Evolutionary conservation across 768 basidiomycete species (phyloP).

Genomic region (Psilocybe subaeruginosa): DNA sequence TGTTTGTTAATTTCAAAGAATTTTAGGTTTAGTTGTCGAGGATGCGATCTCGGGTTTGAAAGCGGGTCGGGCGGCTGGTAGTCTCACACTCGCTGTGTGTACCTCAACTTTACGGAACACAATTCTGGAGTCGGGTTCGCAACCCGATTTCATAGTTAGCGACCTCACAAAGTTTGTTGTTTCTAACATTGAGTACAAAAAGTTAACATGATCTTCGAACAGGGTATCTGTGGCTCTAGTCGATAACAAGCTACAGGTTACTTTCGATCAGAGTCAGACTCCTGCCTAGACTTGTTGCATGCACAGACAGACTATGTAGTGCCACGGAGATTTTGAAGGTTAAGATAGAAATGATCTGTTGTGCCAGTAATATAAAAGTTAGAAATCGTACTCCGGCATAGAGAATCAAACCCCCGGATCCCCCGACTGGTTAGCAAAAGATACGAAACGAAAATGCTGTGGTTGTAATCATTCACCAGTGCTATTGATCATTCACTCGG

Average conservation of each 20-base stretch:
- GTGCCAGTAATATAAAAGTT: too few species aligned
- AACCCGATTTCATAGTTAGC: slow-evolving; percentile 67
- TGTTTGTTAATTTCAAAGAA: neutral
- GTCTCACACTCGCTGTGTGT: slow-evolving; percentile 79
- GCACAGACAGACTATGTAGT: too few species aligned
- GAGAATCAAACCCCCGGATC: too few species aligned
- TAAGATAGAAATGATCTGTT: too few species aligned
- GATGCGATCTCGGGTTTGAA: slow-evolving; percentile 86
- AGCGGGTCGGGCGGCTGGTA: slow-evolving; percentile 77
- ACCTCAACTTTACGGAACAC: slow-evolving; percentile 70
- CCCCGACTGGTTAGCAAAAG: too few species aligned
- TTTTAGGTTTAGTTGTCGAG: slow-evolving; percentile 80
- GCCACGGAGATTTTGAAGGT: too few species aligned
- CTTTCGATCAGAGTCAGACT: slow-evolving; percentile 33
- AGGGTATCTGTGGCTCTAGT: slow-evolving; percentile 50
- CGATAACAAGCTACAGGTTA: slow-evolving; percentile 44
- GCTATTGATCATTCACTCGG: too few species aligned
- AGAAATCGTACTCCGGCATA: too few species aligned
- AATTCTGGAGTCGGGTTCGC: slow-evolving; percentile 53
- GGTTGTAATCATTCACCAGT: too few species aligned
- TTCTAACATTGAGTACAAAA: neutral
- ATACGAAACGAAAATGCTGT: too few species aligned
- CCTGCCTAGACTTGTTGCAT: neutral
- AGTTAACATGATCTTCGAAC: neutral
- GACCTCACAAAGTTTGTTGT: slow-evolving; percentile 65